A percentile compares a stretch with the other conserved stretches of the same genome.
Conservation (phyloP, 2,329 filamentous ascomycete species). For the Xylariaceae sp. region DNA sequence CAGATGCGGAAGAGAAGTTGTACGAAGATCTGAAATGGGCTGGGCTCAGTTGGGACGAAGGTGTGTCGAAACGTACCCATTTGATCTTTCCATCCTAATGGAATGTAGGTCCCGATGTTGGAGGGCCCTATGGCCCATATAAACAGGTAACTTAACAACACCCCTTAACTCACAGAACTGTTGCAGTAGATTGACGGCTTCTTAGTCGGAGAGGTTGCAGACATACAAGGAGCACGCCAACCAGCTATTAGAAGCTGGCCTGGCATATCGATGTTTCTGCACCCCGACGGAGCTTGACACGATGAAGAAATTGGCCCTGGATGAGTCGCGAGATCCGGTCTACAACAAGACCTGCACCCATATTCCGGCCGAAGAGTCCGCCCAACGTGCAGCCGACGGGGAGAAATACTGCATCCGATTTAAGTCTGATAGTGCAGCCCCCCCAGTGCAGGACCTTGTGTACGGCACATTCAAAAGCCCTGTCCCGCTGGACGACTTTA, state of each 20-base stretch:
- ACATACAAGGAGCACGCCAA: constrained; percentile 70
- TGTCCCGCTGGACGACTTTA: constrained; percentile 68
- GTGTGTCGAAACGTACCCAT: constrained; percentile 36
- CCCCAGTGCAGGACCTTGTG: constrained; percentile 70
- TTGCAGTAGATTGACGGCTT: neutral
- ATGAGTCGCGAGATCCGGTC: constrained; percentile 41
- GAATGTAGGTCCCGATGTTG: constrained; percentile 65
- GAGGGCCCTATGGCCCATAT: constrained; percentile 81
- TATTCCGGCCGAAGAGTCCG: constrained; percentile 63
- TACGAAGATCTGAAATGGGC: constrained; percentile 83
- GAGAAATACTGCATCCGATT: constrained; percentile 76
- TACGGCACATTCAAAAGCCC: constrained; percentile 64
- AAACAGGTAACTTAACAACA: constrained; percentile 56
- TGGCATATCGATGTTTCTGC: constrained; percentile 94
- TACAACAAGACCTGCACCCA: constrained; percentile 66
- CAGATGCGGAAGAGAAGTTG: constrained; percentile 72
- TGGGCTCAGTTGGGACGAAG: constrained; percentile 90
- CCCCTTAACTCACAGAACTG: neutral
- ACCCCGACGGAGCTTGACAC: constrained; percentile 63
- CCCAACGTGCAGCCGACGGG: constrained; percentile 62
- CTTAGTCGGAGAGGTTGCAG: constrained; percentile 69
- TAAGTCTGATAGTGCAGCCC: constrained; percentile 58
- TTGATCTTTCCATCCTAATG: constrained; percentile 14
- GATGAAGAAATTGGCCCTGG: constrained; percentile 60
- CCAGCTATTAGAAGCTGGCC: constrained; percentile 62